Base-by-base conservation (phyloP, 2,329 filamentous ascomycete species). In the Diplodia seriata region DNA sequence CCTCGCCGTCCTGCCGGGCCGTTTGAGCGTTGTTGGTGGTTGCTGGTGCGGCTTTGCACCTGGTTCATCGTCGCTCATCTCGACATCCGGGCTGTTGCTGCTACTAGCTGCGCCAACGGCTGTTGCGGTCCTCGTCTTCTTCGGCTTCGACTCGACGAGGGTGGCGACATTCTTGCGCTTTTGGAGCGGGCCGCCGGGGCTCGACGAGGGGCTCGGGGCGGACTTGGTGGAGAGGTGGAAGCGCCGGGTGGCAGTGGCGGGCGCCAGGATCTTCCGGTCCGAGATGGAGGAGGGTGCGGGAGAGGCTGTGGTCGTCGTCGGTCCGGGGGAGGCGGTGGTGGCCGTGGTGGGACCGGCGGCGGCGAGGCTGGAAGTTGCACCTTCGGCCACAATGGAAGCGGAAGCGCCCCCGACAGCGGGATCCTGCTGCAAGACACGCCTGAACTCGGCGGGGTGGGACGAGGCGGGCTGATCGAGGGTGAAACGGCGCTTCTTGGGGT, bases 361-460 rank as follows among this genome's bases (percentile, higher is more conserved):
- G 18, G 40, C 40, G 18, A 47, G 40, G 18, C 40, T n/a, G 1
- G 40, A 18, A 7, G 40, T 47, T 18, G 40, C 8, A 15, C 5
- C 40, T 3, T 47, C 40, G 15, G 18, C 31, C 31, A 33, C 31
- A 11, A 8, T 5, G 9, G 38, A 38, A 23, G 31, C 14, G 33
- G 72, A 12, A 71, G 50, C 70, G 68, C 68, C 70, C 18, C 23
- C 23, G 23, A 26, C 23, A 3, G 23, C 23, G 3, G 23, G 23
- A 26, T 26, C 23, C 23, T 26, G 23, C 2, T 75, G 61, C 18
- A 38, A 50, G 20, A 66, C 50, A 23, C 64, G 61, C 56, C 56
- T 49, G 40, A 65, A 70, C 49, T 69, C 50, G 43, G 40, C 51
- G 12, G 31, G 67, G 56, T 68, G 70, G 66, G 55, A 73, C 71